Evolutionary conservation across 805 yeast species (phyloP).

Genomic region (Naumovozyma castellii): DNA sequence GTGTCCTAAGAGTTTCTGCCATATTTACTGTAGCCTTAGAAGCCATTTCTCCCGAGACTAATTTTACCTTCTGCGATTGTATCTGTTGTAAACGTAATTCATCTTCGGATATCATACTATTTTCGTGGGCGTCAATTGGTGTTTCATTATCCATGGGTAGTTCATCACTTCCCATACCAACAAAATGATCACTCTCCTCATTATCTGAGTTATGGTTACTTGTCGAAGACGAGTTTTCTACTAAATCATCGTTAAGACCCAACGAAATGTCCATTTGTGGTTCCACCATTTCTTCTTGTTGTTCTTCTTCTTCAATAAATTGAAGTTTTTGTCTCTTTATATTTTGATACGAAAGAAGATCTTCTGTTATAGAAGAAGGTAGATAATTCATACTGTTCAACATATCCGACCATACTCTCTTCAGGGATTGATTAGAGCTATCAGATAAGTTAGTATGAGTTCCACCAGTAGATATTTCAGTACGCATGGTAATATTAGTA

Average conservation of each 20-base stretch:
- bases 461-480: background rate
- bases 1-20: constrained; percentile 20
- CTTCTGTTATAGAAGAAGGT: constrained; percentile 12
- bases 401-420: constrained; percentile 20
- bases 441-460: background rate
- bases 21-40: constrained; percentile 23
- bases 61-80: constrained; percentile 4
- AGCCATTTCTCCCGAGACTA: constrained; percentile 16
- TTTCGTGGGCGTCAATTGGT: background rate
- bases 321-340: constrained; percentile 16
- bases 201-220: constrained; percentile 5
- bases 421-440: constrained; percentile 3
- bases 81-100: too few species aligned
- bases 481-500: constrained; percentile 2
- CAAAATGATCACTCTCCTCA: constrained; percentile 8
- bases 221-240: constrained; percentile 2
- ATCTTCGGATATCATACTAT: background rate
- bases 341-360: constrained; percentile 11
- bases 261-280: constrained; percentile 20
- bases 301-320: constrained; percentile 1
- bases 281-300: constrained; percentile 7
- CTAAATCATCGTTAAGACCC: constrained; percentile 14
- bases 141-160: too few species aligned
- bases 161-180: constrained; percentile 7
- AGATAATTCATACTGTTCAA: constrained; percentile 11